Evolutionary conservation across 306 rosid genomes (phyloP).

Genomic region (Astragalus membranaceus): DNA sequence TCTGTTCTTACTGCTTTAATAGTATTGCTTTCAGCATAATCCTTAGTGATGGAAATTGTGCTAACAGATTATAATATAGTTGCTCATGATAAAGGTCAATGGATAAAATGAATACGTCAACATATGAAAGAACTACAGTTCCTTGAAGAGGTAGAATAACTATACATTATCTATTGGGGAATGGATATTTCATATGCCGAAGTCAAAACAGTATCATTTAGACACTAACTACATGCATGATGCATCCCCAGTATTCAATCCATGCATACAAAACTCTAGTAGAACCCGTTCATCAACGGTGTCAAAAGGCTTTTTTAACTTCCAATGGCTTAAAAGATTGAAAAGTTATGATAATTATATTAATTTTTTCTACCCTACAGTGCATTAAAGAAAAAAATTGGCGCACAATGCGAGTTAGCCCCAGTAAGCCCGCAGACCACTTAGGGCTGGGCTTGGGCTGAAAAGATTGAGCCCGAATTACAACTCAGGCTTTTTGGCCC

Average conservation of each 20-base stretch:
- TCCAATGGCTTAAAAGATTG: too few species aligned
- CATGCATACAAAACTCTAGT: conserved; percentile 1
- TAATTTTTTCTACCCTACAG: too few species aligned
- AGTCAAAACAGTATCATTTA: background rate
- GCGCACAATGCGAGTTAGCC: too few species aligned
- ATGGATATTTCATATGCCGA: background rate
- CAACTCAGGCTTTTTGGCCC: too few species aligned
- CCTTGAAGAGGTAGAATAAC: background rate
- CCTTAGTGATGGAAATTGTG: background rate
- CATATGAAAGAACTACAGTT: background rate
- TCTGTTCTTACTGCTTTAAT: conserved; percentile 8
- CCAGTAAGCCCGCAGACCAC: too few species aligned
- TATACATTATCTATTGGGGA: background rate
- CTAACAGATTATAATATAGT: background rate
- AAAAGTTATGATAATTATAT: too few species aligned
- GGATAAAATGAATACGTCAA: background rate
- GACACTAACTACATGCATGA: conserved; percentile 16
- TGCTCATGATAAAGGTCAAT: background rate
- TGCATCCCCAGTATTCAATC: background rate
- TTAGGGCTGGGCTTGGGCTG: too few species aligned
- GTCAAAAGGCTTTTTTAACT: background rate
- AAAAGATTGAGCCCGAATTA: too few species aligned
- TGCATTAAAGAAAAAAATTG: too few species aligned
- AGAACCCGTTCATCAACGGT: background rate
- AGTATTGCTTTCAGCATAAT: conserved; percentile 15